Conservation (phyloP, 129 eudicot genomes). For the Oenanthe sinensis region DNA sequence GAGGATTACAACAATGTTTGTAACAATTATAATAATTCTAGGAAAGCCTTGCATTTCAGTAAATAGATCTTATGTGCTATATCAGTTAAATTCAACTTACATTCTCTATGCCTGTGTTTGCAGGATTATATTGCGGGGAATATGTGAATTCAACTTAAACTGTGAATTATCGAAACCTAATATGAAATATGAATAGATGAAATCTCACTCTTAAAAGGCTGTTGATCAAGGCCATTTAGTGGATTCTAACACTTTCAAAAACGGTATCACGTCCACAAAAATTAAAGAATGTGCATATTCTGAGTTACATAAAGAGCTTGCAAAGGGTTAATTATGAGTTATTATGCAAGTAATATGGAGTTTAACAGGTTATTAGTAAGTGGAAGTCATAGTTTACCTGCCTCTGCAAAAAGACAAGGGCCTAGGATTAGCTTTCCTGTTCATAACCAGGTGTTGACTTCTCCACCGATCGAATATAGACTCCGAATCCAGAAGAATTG, state of each 20-base stretch:
- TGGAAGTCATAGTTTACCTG: conserved; percentile 36
- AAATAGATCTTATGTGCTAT: background rate
- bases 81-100: too few relatives aligned
- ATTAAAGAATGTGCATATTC: background rate
- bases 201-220: conserved; percentile 2
- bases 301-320: background rate
- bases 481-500: conserved; percentile 71
- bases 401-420: conserved; percentile 75
- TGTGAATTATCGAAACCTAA: too few relatives aligned
- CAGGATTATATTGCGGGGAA: background rate
- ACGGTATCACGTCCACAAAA: conserved; percentile 49
- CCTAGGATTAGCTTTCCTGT: conserved; percentile 88
- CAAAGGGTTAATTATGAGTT: background rate
- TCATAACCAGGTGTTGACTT: conserved; percentile 68
- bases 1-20: background rate
- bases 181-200: background rate
- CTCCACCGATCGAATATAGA: conserved; percentile 69
- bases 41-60: background rate
- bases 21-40: background rate
- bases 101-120: background rate
- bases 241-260: conserved; percentile 76
- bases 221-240: conserved; percentile 73
- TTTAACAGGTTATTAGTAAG: background rate
- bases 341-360: background rate
- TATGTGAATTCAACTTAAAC: background rate